Base-by-base conservation (phyloP, 352 stramenopile species). In the Albugo candida region DNA sequence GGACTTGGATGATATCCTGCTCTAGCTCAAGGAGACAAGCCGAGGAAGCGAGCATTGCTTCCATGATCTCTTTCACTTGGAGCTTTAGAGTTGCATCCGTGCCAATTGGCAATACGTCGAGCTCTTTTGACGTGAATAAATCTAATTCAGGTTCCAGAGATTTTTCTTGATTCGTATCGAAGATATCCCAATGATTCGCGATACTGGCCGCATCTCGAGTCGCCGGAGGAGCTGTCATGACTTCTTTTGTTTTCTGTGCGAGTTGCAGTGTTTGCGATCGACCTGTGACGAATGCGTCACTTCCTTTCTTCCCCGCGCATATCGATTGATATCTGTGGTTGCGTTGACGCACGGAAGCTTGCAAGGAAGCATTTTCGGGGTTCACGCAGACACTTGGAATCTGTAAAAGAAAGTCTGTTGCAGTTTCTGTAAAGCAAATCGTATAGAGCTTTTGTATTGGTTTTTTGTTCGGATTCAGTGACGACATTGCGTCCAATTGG, bases 131-230 rank as follows among this genome's bases (percentile, higher is more conserved):
- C 14, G 2, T 60, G 57, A 34, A 13, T n/a, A n/a, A n/a, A n/a
- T n/a, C n/a, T n/a, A n/a, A n/a, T n/a, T n/a, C n/a, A n/a, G n/a
- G n/a, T n/a, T n/a, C n/a, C n/a, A n/a, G n/a, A n/a, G n/a, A n/a
- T n/a, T 24, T 10, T 49, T 11, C 36, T 47, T 43, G 11, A 19
- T 47, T 13, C 17, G 55, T 49, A 11, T 93, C 81, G 39, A 75
- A 88, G 47, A 93, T 92, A 52, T 91, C 81, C 79, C 79, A 93
- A 47, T 83, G 64, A 0, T 78, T 91, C 1, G 76, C 76, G 36
- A 70, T 63, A 49, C 69, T 81, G 11, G 77, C 67, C 21, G 60
- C 72, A 57, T 86, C 71, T 17, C 67, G 61, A 31, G 77, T 89
- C n/a, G 71, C 65, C 1, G 77, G 73, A 0, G 81, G 79, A 1